These are phyloP conservation scores for Przewalskia tangutica DNA, from an alignment of 257 asterid genomes.

Conservation along the genomic window DNA sequence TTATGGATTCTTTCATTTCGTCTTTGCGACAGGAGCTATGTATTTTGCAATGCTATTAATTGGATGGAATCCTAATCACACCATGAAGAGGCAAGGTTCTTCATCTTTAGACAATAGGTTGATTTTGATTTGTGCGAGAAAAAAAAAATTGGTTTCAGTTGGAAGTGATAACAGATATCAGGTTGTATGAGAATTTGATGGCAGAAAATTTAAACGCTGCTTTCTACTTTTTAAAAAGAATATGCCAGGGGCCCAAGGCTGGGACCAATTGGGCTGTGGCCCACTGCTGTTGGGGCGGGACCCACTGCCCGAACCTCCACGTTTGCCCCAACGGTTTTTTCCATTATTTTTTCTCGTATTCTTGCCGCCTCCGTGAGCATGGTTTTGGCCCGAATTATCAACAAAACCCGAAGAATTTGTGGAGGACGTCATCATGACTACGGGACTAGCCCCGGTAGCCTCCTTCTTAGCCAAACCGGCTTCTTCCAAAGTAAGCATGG, in stretches of 20 bases:
- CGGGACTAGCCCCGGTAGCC: too few species aligned
- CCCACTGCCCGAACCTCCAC: too few species aligned
- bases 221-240: background rate
- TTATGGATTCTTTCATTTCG: conserved; percentile 41
- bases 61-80: conserved; percentile 45
- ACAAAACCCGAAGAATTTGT: too few species aligned
- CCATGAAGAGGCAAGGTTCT: conserved; percentile 36
- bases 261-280: too few species aligned
- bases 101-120: background rate
- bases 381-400: too few species aligned
- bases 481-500: too few species aligned
- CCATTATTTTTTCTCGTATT: too few species aligned
- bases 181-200: background rate
- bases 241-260: background rate
- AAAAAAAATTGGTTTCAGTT: background rate
- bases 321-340: too few species aligned
- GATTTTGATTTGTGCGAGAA: background rate
- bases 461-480: too few species aligned
- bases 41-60: conserved; percentile 45
- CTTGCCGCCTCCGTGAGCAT: too few species aligned
- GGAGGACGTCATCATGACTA: too few species aligned
- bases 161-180: background rate
- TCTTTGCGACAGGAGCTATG: conserved; percentile 51
- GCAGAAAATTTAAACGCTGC: background rate
- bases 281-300: too few species aligned